Percentiles rank a stretch among this genome's conserved stretches.
phyloP scores from a whole-genome alignment of 257 asterid genomes.

The Voacanga thouarsii region DNA sequence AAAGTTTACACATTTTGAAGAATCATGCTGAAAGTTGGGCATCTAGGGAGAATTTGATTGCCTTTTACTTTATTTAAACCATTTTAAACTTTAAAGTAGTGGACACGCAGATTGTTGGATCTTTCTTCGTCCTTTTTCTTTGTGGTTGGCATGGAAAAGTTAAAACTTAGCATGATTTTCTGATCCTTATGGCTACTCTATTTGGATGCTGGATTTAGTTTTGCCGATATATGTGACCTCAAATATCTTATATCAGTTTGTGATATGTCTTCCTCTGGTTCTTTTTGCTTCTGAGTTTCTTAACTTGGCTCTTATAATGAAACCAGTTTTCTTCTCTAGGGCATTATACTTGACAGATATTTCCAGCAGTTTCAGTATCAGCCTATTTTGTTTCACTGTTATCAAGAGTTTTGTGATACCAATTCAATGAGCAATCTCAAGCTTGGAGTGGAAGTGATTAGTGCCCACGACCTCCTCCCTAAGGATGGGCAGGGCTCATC shows the following conservation, averaged over 20 bases:
- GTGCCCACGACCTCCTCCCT: constrained; percentile 78
- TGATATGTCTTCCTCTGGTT: not conserved
- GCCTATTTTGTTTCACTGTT: not conserved
- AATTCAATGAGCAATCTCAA: constrained; percentile 65
- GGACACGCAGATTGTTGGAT: not conserved
- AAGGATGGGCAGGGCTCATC: constrained; percentile 86
- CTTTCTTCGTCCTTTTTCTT: not conserved
- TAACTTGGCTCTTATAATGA: not conserved
- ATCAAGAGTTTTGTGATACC: constrained; percentile 11
- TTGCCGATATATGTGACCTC: not conserved
- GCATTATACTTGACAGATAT: not conserved
- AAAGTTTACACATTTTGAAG: not conserved
- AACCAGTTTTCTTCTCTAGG: constrained; percentile 12
- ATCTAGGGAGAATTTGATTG: not conserved
- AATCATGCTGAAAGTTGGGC: not conserved
- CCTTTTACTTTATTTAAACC: not conserved
- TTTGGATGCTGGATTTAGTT: not conserved
- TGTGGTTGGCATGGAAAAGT: not conserved
- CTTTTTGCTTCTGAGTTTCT: constrained; percentile 3
- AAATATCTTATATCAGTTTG: not conserved
- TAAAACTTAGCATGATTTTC: not conserved
- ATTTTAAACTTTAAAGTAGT: not conserved
- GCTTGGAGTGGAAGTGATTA: constrained; percentile 78
- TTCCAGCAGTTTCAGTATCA: not conserved
- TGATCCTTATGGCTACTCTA: not conserved